Conservation (phyloP, 108 stramenopile species). For the Bacterosira constricta region DNA sequence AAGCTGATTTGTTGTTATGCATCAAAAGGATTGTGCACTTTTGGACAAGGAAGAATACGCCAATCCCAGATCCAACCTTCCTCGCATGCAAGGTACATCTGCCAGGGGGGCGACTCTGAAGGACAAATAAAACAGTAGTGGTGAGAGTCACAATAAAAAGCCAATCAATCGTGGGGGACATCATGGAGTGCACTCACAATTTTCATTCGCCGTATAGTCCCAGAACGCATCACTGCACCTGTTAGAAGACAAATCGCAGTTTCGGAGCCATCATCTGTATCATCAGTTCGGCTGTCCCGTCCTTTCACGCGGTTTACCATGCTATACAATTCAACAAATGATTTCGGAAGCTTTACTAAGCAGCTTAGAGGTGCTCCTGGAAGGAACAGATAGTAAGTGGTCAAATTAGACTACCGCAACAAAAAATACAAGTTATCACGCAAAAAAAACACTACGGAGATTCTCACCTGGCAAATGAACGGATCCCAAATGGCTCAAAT, state of each 20-base stretch:
- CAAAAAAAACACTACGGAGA: not conserved
- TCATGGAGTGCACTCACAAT: slow-evolving; percentile 24
- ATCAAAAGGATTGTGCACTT: slow-evolving; percentile 93
- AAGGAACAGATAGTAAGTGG: not conserved
- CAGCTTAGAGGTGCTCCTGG: slow-evolving; percentile 49
- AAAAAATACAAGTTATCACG: slow-evolving; percentile 19
- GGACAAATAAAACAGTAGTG: slow-evolving; percentile 1
- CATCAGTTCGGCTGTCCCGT: slow-evolving; percentile 60
- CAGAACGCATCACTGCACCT: slow-evolving; percentile 86
- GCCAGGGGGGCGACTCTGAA: slow-evolving; percentile 64
- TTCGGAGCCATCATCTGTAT: slow-evolving; percentile 72
- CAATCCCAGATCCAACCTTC: slow-evolving; percentile 85
- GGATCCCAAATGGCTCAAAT: slow-evolving; percentile 83
- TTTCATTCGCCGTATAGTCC: slow-evolving; percentile 57
- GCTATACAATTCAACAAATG: slow-evolving; percentile 88
- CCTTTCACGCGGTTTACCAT: slow-evolving; percentile 85
- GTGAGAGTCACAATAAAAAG: not conserved
- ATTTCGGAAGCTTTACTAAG: slow-evolving; percentile 81
- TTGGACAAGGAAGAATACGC: slow-evolving; percentile 90
- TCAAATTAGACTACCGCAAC: not conserved
- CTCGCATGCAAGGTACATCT: slow-evolving; percentile 87
- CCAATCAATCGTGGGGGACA: not conserved
- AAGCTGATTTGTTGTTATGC: slow-evolving; percentile 92
- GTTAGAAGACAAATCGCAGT: slow-evolving; percentile 90
- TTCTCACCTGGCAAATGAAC: slow-evolving; percentile 65